Conservation (phyloP, 208 protist species). For the Leishmania mexicana region DNA sequence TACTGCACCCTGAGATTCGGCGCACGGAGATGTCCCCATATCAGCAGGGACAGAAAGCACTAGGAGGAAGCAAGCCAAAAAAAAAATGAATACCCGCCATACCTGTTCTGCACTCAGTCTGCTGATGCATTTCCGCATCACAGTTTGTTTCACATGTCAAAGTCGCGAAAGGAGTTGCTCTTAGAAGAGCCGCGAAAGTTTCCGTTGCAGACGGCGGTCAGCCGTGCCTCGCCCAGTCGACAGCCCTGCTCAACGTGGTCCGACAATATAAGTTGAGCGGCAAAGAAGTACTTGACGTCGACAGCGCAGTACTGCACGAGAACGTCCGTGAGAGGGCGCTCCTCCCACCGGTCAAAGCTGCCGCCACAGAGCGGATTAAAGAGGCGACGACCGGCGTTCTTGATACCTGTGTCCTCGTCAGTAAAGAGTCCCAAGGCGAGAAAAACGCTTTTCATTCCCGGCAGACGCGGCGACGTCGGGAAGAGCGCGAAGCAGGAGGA, state of each 20-base stretch:
- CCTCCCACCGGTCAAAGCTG: constrained; percentile 52
- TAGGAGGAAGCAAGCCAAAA: background rate
- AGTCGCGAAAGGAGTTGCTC: constrained; percentile 44
- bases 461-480: constrained; percentile 32
- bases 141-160: constrained; percentile 1
- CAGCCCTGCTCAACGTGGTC: constrained; percentile 31
- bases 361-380: constrained; percentile 56
- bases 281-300: constrained; percentile 70
- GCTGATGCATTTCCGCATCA: background rate
- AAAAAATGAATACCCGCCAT: too few species aligned
- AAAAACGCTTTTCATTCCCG: constrained; percentile 59
- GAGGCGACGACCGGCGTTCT: constrained; percentile 41
- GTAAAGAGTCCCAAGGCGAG: constrained; percentile 36
- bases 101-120: too few species aligned
- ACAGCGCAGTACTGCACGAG: constrained; percentile 69
- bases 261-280: constrained; percentile 36
- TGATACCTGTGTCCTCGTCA: constrained; percentile 39
- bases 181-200: constrained; percentile 31
- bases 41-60: background rate
- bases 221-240: constrained; percentile 26
- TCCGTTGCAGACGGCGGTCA: constrained; percentile 38
- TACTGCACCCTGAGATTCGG: background rate
- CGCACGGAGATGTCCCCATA: background rate
- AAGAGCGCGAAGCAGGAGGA: constrained; percentile 39
- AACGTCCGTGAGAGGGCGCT: constrained; percentile 45